A percentile compares a stretch with the other conserved stretches of the same genome.
Conservation (phyloP, 2,329 filamentous ascomycete genomes). For the Chrysoporthe puriensis region DNA sequence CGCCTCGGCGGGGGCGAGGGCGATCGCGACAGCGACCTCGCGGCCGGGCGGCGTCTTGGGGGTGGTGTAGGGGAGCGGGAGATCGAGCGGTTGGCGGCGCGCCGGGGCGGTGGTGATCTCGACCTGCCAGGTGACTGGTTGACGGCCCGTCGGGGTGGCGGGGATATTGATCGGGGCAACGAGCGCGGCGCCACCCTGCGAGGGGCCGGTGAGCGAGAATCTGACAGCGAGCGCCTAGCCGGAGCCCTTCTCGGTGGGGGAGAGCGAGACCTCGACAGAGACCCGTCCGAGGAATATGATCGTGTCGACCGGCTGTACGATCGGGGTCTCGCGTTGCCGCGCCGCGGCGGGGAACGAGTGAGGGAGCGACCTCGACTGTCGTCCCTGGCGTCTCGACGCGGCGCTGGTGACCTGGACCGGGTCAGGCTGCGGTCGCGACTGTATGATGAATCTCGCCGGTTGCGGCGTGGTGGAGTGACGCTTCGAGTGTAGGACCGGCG, state of each 20-base stretch:
- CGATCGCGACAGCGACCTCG: slow-evolving; percentile 22
- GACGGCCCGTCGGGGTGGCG: slow-evolving; percentile 7
- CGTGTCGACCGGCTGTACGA: slow-evolving; percentile 27
- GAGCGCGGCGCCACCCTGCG: slow-evolving; percentile 21
- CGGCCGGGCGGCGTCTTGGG: slow-evolving; percentile 4
- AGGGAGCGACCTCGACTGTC: slow-evolving; percentile 24
- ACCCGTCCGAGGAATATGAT: slow-evolving; percentile 26
- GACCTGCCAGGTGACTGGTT: slow-evolving; percentile 13
- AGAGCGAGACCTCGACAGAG: slow-evolving; percentile 21
- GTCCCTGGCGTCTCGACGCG: slow-evolving; percentile 22
- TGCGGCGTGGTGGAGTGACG: slow-evolving; percentile 34
- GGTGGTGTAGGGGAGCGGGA: slow-evolving; percentile 22
- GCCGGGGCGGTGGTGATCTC: slow-evolving; percentile 14
- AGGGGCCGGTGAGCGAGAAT: slow-evolving; percentile 26
- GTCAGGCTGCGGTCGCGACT: slow-evolving; percentile 38
- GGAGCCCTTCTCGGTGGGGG: slow-evolving; percentile 22
- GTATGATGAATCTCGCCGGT: slow-evolving; percentile 26
- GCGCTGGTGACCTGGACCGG: slow-evolving; percentile 37
- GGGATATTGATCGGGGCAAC: slow-evolving; percentile 10
- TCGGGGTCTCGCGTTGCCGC: slow-evolving; percentile 18
- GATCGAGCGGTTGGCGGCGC: slow-evolving; percentile 10
- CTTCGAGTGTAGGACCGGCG: slow-evolving; percentile 41
- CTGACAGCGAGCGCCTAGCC: slow-evolving; percentile 14
- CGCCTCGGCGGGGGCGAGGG: slow-evolving; percentile 23
- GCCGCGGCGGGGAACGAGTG: slow-evolving; percentile 23